Conservation (phyloP, 2,329 filamentous ascomycete genomes). For the Drechslerella dactyloides region DNA sequence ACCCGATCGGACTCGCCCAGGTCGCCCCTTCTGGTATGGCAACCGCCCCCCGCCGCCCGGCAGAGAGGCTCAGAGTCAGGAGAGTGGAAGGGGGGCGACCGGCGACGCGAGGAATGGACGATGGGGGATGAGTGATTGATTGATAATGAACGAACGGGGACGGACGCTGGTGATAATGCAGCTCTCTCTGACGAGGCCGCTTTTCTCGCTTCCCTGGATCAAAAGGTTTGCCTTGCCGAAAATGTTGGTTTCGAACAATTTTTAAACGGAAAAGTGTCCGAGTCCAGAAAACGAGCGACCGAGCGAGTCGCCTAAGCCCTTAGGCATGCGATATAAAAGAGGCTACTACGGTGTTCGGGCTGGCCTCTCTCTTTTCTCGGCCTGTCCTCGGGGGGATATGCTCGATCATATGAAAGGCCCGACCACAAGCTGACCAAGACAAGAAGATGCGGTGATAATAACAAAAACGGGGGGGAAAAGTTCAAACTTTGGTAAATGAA, state of each 20-base stretch:
- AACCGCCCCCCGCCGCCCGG: neutral
- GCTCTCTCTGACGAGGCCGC: constrained; percentile 23
- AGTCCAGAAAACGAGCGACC: constrained; percentile 40
- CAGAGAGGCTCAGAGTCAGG: constrained; percentile 12
- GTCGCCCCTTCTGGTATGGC: neutral
- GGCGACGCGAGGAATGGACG: constrained; percentile 28
- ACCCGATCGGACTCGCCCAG: neutral
- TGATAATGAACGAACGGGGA: constrained; percentile 22
- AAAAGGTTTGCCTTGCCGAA: constrained; percentile 49
- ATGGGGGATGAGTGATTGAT: constrained; percentile 38
- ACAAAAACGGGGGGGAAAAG: neutral
- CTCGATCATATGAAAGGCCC: neutral
- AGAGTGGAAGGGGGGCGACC: constrained; percentile 14
- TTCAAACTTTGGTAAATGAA: constrained; percentile 23
- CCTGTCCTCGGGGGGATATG: too few species aligned
- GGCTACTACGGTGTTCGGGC: too few species aligned
- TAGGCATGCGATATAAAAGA: constrained; percentile 14
- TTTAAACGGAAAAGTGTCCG: constrained; percentile 51
- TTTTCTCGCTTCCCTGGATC: constrained; percentile 49
- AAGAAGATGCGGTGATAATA: neutral
- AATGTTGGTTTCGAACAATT: constrained; percentile 48
- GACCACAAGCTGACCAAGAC: neutral
- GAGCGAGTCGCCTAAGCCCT: constrained; percentile 49
- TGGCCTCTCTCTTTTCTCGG: neutral
- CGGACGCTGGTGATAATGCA: constrained; percentile 50